Evolutionary conservation across 306 rosid genomes (phyloP), one percentile per base, ranked within the genome.

Genomic region (Begonia masoniana): DNA sequence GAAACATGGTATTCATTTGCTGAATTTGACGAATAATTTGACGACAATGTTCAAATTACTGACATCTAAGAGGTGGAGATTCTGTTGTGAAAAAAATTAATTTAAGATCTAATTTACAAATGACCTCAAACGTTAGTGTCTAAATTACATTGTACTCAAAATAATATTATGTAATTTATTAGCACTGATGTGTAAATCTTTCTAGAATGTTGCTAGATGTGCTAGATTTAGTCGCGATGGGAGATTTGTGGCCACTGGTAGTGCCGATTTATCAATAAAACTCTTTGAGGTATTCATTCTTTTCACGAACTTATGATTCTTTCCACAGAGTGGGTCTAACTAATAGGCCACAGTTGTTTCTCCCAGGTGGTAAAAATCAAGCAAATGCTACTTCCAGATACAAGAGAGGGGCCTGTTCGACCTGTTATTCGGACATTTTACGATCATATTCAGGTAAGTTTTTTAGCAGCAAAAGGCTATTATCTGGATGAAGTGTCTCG

Each of bases 121-220:
- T 21, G 39, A 31, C 9, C 39, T 31, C 9, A 31, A 6, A 31
- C 24, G 24, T 21, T 21, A 21, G 3, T 2, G 4, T 21, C 15
- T 54, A 43, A 45, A 11, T 59, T 53, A 54, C 13, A 45, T 58
- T 43, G 11, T 48, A 21, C 4, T 21, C 3, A 21, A 21, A 21
- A 21, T 21, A 21, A 21, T 21, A 21, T 61, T 10, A 45, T 24
- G 9, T 51, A 57, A 31, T 35, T 46, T 41, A 55, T 31, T 43
- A 54, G 48, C 41, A 23, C 79, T 87, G 72, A 76, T 71, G 58
- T 62, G 60, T 74, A 76, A 56, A 78, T 66, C 57, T 66, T 76
- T 82, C 74, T 80, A 89, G 94, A 89, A 85, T 79, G 72, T 85
- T 67, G 97, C 82, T 74, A 85, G 97, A 78, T 89, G 95, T 80